These are phyloP conservation scores for Funneliformis geosporum DNA, from an alignment of 192 early-diverging fungal species.

Conservation along the genomic window DNA sequence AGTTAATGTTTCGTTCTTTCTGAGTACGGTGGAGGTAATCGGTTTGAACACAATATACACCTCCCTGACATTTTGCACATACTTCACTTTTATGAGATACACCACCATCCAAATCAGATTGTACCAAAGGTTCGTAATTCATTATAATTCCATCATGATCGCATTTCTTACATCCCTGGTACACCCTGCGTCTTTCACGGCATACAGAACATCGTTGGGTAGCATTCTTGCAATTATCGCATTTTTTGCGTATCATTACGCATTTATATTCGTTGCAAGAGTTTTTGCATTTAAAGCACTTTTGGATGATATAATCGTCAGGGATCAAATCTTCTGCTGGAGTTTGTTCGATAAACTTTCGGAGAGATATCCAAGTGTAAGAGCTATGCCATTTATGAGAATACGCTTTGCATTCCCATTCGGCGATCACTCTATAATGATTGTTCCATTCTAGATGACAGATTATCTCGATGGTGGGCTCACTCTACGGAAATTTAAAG, in stretches of 20 bases:
- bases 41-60: too few species aligned
- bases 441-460: conserved; percentile 7
- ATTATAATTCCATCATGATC: background rate
- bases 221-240: too few species aligned
- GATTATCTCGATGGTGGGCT: background rate
- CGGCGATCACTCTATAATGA: conserved; percentile 11
- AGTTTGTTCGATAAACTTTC: conserved; percentile 11
- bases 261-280: too few species aligned
- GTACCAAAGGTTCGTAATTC: background rate
- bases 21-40: too few species aligned
- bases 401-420: conserved; percentile 17
- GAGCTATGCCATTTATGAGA: conserved; percentile 2
- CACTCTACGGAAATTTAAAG: background rate
- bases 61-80: background rate
- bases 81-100: background rate
- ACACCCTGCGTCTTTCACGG: too few species aligned
- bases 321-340: background rate
- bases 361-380: conserved; percentile 32
- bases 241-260: too few species aligned
- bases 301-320: conserved; percentile 6
- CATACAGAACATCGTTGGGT: too few species aligned
- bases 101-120: background rate
- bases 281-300: conserved; percentile 1
- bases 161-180: background rate
- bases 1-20: too few species aligned